phyloP scores from a whole-genome alignment of 495 filamentous ascomycete species.

The Trichoderma reesei region DNA sequence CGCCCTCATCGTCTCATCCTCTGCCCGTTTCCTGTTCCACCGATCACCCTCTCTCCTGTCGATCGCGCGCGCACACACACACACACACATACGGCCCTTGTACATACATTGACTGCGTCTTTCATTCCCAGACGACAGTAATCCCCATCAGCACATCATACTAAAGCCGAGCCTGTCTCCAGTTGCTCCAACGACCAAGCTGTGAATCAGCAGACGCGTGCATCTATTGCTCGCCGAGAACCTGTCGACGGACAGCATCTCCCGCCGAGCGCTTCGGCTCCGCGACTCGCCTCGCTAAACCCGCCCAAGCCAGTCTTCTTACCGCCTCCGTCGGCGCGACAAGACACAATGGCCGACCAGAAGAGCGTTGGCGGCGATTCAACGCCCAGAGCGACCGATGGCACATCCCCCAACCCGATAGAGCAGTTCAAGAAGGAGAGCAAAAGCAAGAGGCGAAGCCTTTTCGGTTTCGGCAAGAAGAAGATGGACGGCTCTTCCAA shows the following conservation, averaged over 20 bases:
- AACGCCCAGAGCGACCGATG: constrained; percentile 25
- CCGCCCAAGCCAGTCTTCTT: background rate
- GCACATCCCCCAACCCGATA: constrained; percentile 22
- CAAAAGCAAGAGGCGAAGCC: constrained; percentile 40
- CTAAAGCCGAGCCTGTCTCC: background rate
- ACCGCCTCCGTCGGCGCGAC: constrained; percentile 10
- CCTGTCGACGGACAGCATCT: background rate
- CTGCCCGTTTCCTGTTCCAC: background rate
- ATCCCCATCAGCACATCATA: background rate
- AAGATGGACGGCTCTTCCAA: constrained; percentile 42
- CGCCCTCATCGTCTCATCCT: background rate
- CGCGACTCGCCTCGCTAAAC: constrained; percentile 18
- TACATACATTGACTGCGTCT: background rate
- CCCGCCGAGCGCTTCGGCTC: background rate
- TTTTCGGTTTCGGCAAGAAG: constrained; percentile 61
- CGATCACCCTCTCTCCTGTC: constrained; percentile 7
- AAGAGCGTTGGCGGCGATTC: constrained; percentile 22
- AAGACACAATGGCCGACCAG: constrained; percentile 20
- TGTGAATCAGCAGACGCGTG: background rate
- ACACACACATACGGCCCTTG: background rate
- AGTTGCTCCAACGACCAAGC: background rate
- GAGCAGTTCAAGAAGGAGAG: constrained; percentile 19
- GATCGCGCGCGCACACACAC: no score
- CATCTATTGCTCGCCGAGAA: background rate
- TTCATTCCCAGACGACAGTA: background rate